Base-by-base conservation (phyloP, 345 rosid species). In the Cardamine resedifolia region DNA sequence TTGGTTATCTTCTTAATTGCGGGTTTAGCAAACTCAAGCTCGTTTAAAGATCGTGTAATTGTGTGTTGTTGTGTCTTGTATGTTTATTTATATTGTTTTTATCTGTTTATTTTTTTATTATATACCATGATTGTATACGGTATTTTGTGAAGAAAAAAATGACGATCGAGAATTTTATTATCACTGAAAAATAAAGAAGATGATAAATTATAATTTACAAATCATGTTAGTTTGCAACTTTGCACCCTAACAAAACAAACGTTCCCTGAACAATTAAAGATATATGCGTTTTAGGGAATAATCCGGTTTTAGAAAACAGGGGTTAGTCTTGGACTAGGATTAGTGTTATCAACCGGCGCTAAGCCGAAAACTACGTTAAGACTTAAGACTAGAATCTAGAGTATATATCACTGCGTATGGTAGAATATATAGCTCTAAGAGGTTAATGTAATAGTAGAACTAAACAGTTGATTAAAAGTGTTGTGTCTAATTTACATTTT, bases 41-140 rank as follows among this genome's bases (percentile, higher is more conserved):
- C 31, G 34, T 12, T 49, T 67, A 24, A 23, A 39, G 60, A 39
- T 59, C 2, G 16, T 58, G 55, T 38, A 58, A 52, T 51, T 50
- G 63, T 75, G 57, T 74, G 78, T 12, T 74, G 78, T 12, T 41
- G 61, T 71, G 64, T 56, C n/a, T 58, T 38, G 62, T 74, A 56
- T 66, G 72, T 7, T 72, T 19, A 15, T 41, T 51, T 51, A n/a
- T 74, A 18, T 58, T 33, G 7, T 33, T 64, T 50, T 38, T 31
- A 0, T 36, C 41, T 21, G 23, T 20, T 41, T 5, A 16, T 10
- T 31, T 34, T 36, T 12, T 34, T 18, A 1, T 73, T 36, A 7
- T 30, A 14, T 55, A 41, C 69, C 26, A 41, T 41, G 56, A 15
- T 62, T 60, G 58, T 36, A 27, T 36, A 34, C 38, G 33, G 5